These are phyloP conservation scores for Darksidea phi DNA, from an alignment of 495 filamentous ascomycete genomes.

Conservation along the genomic window DNA sequence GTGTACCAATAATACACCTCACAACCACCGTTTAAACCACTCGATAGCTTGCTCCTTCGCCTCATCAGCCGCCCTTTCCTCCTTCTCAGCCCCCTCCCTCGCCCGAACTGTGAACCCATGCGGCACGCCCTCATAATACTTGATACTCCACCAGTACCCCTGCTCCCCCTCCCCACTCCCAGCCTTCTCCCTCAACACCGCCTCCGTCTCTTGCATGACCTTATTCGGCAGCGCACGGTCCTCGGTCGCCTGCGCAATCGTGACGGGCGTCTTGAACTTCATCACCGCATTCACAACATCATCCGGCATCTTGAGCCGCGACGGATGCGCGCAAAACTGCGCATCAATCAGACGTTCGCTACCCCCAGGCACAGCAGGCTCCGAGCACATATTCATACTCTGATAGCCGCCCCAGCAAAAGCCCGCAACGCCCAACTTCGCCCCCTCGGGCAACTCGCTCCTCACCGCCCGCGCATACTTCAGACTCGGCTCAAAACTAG, in stretches of 20 bases:
- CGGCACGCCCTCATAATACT: conserved; percentile 8
- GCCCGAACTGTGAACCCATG: conserved; percentile 31
- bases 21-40: conserved; percentile 29
- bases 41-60: conserved; percentile 30
- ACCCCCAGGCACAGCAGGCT: conserved; percentile 25
- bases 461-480: conserved; percentile 26
- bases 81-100: conserved; percentile 7
- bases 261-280: conserved; percentile 25
- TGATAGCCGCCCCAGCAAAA: conserved; percentile 36
- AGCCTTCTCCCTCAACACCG: conserved; percentile 14
- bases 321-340: conserved; percentile 32
- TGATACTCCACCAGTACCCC: conserved; percentile 23
- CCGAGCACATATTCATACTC: conserved; percentile 17
- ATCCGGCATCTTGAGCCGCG: conserved; percentile 16
- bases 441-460: conserved; percentile 26
- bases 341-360: conserved; percentile 25
- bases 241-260: conserved; percentile 19
- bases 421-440: conserved; percentile 28
- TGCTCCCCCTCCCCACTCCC: conserved; percentile 19
- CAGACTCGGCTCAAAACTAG: conserved; percentile 6
- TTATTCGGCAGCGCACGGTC: conserved; percentile 24
- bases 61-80: conserved; percentile 18
- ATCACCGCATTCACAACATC: conserved; percentile 27
- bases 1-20: not conserved
- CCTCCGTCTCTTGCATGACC: conserved; percentile 23